Evolutionary conservation across 2,329 filamentous ascomycete species (phyloP), one percentile per base, ranked within the genome.

Genomic region (Alternaria incomplexa): DNA sequence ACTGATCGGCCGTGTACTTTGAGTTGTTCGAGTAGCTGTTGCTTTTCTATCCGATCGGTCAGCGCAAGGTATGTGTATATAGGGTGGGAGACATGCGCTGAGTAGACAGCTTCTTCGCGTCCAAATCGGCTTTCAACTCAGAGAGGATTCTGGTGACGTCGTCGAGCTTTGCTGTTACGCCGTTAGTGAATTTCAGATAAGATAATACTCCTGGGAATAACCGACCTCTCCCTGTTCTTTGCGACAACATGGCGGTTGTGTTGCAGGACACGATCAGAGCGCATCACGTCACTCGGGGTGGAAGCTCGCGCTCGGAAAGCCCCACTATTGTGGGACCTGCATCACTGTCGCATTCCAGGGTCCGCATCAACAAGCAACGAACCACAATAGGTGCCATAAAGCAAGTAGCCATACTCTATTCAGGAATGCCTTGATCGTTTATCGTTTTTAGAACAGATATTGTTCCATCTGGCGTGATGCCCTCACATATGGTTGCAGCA

Each of bases 1-100:
- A 90, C 88, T 71, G 91, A 89, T 63, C 93, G 89, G 7, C 93
- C 91, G 73, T 92, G 87, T 30, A 94, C 83, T 80, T 97, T 97
- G 52, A 97, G 84, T 70, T 93, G 80, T 55, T 85, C 80, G 20
- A 90, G 81, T 15, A 81, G 76, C 10, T 84, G 80, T 70, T 88
- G 86, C 65, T 89, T 86, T 74, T 92, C 91, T 93, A 65, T 13
- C 15, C 22, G 9, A 6, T 0, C 23, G 7, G 32, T 76, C 13
- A 75, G 70, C 46, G 56, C 23, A 13, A 36, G 20, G 15, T 6
- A 22, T 5, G 20, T 13, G 17, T 5, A 2, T 43, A 9, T 8
- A 11, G 6, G 9, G 12, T 2, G 8, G 20, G 15, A 51, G 13
- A 40, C 86, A 78, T 81, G 92, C 92, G 84, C 68, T 88, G 80